phyloP scores from a whole-genome alignment of 2,329 filamentous ascomycete species.

The Oidium heveae region DNA sequence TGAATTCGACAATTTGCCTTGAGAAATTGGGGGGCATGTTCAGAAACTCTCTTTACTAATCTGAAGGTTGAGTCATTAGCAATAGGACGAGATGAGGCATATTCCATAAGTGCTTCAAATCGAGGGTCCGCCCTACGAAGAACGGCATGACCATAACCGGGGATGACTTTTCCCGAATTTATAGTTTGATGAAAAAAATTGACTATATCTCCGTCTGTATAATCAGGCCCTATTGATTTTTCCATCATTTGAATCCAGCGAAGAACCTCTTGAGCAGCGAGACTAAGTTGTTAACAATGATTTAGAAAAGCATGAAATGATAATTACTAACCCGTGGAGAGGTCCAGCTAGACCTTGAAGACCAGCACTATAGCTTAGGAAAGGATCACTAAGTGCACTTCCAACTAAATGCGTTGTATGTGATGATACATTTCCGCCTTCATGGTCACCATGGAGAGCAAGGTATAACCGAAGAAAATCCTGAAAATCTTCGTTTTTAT shows the following conservation, averaged over 20 bases:
- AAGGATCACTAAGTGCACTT: constrained; percentile 80
- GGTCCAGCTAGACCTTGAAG: constrained; percentile 90
- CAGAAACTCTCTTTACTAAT: constrained; percentile 79
- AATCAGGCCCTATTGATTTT: constrained; percentile 52
- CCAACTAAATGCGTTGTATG: constrained; percentile 90
- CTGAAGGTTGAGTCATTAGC: constrained; percentile 73
- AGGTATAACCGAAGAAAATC: constrained; percentile 85
- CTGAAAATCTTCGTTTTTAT: constrained; percentile 81
- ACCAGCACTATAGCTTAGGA: constrained; percentile 87
- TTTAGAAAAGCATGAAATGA: neutral
- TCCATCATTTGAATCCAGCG: constrained; percentile 97
- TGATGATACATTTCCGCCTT: constrained; percentile 91
- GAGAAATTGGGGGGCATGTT: constrained; percentile 71
- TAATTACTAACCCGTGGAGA: constrained; percentile 38
- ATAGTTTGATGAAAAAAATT: constrained; percentile 83
- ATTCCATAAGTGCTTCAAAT: constrained; percentile 93
- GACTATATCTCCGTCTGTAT: constrained; percentile 59
- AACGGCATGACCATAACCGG: constrained; percentile 86
- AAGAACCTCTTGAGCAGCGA: constrained; percentile 90
- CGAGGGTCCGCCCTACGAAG: constrained; percentile 91
- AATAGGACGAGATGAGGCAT: constrained; percentile 65
- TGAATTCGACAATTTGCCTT: constrained; percentile 96
- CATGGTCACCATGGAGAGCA: constrained; percentile 90
- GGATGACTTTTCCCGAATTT: constrained; percentile 75
- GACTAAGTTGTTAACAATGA: constrained; percentile 18